These are phyloP conservation scores for Globisporangium solare DNA, from an alignment of 352 stramenopile genomes.

Conservation along the genomic window DNA sequence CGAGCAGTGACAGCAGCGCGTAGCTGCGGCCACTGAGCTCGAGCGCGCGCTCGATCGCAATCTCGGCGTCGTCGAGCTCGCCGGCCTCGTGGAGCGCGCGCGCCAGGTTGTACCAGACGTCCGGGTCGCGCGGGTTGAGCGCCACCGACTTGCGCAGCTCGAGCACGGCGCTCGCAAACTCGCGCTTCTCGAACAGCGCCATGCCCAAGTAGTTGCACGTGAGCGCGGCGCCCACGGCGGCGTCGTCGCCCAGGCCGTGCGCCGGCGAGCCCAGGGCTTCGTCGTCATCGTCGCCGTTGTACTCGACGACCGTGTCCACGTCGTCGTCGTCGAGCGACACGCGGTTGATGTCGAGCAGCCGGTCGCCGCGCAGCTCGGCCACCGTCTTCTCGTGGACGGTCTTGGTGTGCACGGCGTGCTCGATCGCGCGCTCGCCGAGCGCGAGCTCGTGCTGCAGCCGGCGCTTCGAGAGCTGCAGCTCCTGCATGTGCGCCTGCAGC, in stretches of 20 bases:
- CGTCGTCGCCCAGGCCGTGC: slow-evolving; percentile 37
- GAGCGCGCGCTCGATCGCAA: slow-evolving; percentile 50
- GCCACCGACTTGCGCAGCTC: slow-evolving; percentile 75
- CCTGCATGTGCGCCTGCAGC: slow-evolving; percentile 57
- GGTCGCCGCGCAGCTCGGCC: slow-evolving; percentile 41
- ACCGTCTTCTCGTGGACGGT: slow-evolving; percentile 30
- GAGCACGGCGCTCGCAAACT: slow-evolving; percentile 43
- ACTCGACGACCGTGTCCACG: slow-evolving; percentile 9
- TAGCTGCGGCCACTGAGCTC: slow-evolving; percentile 56
- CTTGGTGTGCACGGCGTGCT: slow-evolving; percentile 35
- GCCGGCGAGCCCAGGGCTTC: slow-evolving; percentile 14
- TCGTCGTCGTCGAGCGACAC: slow-evolving; percentile 20
- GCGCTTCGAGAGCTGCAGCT: slow-evolving; percentile 55
- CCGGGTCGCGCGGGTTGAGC: slow-evolving; percentile 53
- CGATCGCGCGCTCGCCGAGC: slow-evolving; percentile 33
- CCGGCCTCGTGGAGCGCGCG: slow-evolving; percentile 48
- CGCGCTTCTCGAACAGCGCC: slow-evolving; percentile 62
- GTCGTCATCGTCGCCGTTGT: slow-evolving; percentile 21
- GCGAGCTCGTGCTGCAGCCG: slow-evolving; percentile 50
- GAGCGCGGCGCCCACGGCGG: slow-evolving; percentile 49
- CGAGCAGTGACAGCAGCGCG: slow-evolving; percentile 60
- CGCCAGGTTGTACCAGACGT: slow-evolving; percentile 77
- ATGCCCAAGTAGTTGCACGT: slow-evolving; percentile 74
- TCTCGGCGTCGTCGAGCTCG: slow-evolving; percentile 66
- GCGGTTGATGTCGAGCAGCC: slow-evolving; percentile 65